Evolutionary conservation across 306 rosid genomes (phyloP).

Genomic region (Pyrus communis): DNA sequence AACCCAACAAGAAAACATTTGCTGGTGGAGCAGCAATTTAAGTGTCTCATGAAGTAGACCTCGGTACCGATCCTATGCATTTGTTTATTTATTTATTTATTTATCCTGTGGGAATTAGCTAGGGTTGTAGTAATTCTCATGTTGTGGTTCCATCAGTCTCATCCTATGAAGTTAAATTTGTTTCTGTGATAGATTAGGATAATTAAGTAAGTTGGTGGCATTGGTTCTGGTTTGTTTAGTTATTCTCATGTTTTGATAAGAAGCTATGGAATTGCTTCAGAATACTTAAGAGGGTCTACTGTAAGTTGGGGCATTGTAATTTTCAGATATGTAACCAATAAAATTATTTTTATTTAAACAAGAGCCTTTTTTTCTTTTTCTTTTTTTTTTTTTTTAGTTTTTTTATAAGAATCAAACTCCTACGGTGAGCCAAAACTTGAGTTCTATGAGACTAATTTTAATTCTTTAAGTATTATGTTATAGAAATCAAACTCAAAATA

Average conservation of each 20-base stretch:
- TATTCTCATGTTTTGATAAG: not conserved
- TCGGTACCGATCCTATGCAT: not conserved
- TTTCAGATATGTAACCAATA: not conserved
- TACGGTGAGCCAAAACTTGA: no score
- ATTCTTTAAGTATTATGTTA: no score
- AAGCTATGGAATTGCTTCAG: not conserved
- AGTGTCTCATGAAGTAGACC: conserved; percentile 5
- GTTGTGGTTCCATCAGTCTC: not conserved
- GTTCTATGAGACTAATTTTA: no score
- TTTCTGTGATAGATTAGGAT: not conserved
- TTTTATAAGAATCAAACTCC: no score
- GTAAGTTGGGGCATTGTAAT: not conserved
- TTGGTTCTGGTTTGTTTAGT: not conserved
- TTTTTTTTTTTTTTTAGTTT: no score
- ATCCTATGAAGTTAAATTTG: not conserved
- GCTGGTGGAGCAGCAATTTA: conserved; percentile 13
- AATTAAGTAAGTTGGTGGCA: not conserved
- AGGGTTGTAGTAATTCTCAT: not conserved
- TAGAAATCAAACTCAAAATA: no score
- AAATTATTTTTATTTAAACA: not conserved
- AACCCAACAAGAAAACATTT: conserved; percentile 35
- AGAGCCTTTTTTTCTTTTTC: not conserved
- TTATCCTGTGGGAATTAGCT: not conserved
- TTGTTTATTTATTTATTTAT: not conserved
- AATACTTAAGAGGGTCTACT: not conserved